Evolutionary conservation across 768 basidiomycete species (phyloP), one percentile per base, ranked within the genome.

Genomic region (Strobilomyces echinocephalus): DNA sequence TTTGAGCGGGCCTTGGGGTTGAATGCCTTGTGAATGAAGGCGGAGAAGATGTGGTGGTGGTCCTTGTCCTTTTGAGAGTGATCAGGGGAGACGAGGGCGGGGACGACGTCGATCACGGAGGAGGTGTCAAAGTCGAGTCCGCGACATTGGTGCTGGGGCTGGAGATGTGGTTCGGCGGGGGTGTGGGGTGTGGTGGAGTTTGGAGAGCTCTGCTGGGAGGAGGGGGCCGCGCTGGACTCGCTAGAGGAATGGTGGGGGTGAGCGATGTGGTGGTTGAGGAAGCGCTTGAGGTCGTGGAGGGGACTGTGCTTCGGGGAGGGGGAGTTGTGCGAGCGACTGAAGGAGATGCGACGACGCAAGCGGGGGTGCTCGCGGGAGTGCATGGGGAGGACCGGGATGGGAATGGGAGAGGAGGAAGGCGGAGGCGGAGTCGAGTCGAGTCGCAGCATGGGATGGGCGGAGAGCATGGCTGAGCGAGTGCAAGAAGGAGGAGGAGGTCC

Each of bases 241-340:
- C 36, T 26, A 38, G 59, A 58, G 42, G 56, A 43, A 54, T 62
- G 57, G 57, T 69, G 69, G 45, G 26, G 7, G 8, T 67, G 57
- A 54, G 83, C 83, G 46, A 95, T 84, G 73, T 95, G 92, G 72
- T 90, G 83, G 73, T 95, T 91, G 58, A 99, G 81, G 75, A 98
- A 97, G 28, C 94, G 88, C 68, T 92, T 92, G 64, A 97, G 84
- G 70, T 97, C 95, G 72, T 89, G 84, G 47, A 98, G 79, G 3
- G 92, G 88, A 0, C 91, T 87, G 56, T 79, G 79, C 53, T 78
- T 75, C 4, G 51, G 49, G 1, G 34, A 1, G 33, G 57, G 36
- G 44, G 42, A 15, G 20, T 24, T 24, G 24, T 24, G 24, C 24
- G 47, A 24, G 4, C 30, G 30, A 30, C 30, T 8, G 26, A 33